Evolutionary conservation across 768 basidiomycete species (phyloP), one percentile per base, ranked within the genome.

Genomic region (Lactarius vividus): DNA sequence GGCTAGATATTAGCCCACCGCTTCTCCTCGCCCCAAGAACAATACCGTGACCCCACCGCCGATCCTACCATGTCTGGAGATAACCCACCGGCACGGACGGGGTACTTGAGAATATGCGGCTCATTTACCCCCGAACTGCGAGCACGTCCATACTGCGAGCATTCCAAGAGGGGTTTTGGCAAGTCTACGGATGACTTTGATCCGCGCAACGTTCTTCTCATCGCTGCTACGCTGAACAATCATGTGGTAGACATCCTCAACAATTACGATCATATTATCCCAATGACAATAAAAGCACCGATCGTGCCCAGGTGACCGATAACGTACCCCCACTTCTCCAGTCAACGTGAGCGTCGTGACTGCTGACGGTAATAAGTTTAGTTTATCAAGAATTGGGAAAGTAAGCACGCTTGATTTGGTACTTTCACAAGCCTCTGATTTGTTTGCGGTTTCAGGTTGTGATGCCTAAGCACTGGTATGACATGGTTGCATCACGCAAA

Each of bases 271-370:
- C 35, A 35, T 9, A 35, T 35, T 84, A 84, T 69, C 79, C 87
- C 63, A 80, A 86, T 59, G 82, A 84, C n/a, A 59, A 67, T 33
- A 80, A 79, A 7, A 75, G 77, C 31, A 79, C 76, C 28, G 76
- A 79, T 13, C 66, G 75, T 5, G 68, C 77, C 39, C 78, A 79
- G 55, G 78, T 83, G 29, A 81, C 88, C 42, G 74, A 81, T 69
- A 84, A 85, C 63, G 90, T 91, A 20, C 92, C 92, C 90, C 88
- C 65, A 75, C 94, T 62, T 86, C 82, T 69, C 88, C 94, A 10
- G 92, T 94, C 73, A 91, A 92, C 8, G 35, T 35, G 35, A 35
- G 10, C 74, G 79, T 91, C 26, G 92, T 95, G 73, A 85, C 94
- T 13, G 91, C 93, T 16, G 76, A 83, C 31, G 82, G 81, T 20